Conservation (phyloP, 345 rosid genomes). For the Angophora floribunda region DNA sequence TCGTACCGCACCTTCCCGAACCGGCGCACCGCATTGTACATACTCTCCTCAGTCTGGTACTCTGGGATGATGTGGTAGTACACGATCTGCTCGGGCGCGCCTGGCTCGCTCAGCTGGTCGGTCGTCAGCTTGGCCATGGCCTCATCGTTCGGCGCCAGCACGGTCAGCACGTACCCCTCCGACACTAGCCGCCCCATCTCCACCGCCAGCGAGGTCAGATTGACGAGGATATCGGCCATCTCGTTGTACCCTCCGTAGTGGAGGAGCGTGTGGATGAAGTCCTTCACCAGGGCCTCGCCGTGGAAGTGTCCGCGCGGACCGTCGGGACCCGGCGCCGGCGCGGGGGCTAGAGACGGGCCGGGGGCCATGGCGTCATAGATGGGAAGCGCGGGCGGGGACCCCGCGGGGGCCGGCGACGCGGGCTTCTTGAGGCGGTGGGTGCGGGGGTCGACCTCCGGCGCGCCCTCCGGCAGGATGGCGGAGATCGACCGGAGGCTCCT, state of each 20-base stretch:
- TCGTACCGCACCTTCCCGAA: conserved; percentile 84
- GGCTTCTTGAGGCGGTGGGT: conserved; percentile 59
- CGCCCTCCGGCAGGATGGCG: conserved; percentile 62
- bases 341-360: conserved; percentile 90
- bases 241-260: conserved; percentile 98
- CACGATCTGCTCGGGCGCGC: conserved; percentile 91
- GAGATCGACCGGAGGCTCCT: conserved; percentile 48
- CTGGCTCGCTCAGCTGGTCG: conserved; percentile 90
- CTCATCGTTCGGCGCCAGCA: conserved; percentile 91
- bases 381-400: conserved; percentile 72
- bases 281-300: conserved; percentile 85
- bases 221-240: conserved; percentile 91
- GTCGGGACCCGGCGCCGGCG: conserved; percentile 95
- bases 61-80: conserved; percentile 89
- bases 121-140: conserved; percentile 93
- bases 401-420: conserved; percentile 41
- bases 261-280: conserved; percentile 76
- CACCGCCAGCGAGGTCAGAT: conserved; percentile 82
- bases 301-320: conserved; percentile 82
- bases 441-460: conserved; percentile 70
- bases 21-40: conserved; percentile 91
- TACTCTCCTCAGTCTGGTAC: conserved; percentile 96
- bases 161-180: conserved; percentile 85
- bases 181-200: conserved; percentile 93
- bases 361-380: conserved; percentile 90